These are phyloP conservation scores for Emmonsia crescens DNA, from an alignment of 2,329 filamentous ascomycete species.

Conservation along the genomic window DNA sequence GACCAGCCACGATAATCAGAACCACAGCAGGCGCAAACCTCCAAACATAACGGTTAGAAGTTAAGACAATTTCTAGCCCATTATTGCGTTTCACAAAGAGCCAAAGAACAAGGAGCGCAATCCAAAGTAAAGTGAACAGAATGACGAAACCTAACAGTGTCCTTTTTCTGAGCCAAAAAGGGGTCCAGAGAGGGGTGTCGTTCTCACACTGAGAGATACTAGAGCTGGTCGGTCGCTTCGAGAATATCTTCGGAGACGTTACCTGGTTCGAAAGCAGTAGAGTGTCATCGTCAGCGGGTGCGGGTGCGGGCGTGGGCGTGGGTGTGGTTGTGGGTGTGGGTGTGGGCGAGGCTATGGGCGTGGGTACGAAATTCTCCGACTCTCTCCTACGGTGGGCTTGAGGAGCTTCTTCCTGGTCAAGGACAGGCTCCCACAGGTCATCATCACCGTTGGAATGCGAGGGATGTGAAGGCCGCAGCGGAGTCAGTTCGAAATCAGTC, in stretches of 20 bases:
- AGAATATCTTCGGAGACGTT: not conserved
- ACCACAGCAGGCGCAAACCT: not conserved
- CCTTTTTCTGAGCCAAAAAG: not conserved
- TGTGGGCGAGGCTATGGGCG: not conserved
- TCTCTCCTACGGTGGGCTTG: not conserved
- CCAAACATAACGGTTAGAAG: not conserved
- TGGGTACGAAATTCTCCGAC: not conserved
- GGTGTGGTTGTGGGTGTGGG: not conserved
- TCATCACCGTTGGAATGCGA: not conserved
- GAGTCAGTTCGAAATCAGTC: not conserved
- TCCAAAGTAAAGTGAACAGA: not conserved
- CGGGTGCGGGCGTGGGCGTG: not conserved
- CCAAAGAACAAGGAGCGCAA: not conserved
- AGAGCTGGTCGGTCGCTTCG: not conserved
- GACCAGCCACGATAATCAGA: not conserved
- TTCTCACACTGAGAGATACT: not conserved
- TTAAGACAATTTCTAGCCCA: not conserved
- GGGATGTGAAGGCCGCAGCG: not conserved
- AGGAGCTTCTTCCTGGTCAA: not conserved
- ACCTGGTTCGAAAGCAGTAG: not conserved
- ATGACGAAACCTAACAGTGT: constrained; percentile 1
- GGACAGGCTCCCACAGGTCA: not conserved
- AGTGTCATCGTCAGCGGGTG: not conserved
- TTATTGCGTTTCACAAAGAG: not conserved
- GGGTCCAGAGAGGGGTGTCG: not conserved